Conservation (phyloP, 352 stramenopile genomes). For the Pythium rishiriense region DNA sequence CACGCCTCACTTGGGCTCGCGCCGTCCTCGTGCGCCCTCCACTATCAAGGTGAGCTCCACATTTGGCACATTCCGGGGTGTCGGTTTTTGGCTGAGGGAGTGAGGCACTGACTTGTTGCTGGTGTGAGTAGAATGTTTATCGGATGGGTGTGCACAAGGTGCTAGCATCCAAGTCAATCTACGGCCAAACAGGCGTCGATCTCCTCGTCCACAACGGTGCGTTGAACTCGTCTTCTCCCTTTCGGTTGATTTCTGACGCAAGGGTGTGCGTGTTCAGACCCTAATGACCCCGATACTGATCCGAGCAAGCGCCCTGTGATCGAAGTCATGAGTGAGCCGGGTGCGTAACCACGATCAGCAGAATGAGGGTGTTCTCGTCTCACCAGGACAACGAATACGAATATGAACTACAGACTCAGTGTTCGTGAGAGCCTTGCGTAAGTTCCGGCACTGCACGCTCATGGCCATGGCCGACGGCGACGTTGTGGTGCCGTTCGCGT, state of each 20-base stretch:
- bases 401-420: constrained; percentile 37
- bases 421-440: constrained; percentile 54
- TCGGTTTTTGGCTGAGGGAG: no score
- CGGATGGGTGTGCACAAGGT: constrained; percentile 74
- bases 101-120: neutral
- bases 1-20: constrained; percentile 76
- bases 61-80: neutral
- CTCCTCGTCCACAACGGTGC: constrained; percentile 44
- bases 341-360: constrained; percentile 23
- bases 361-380: no score
- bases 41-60: constrained; percentile 55
- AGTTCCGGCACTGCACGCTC: constrained; percentile 61
- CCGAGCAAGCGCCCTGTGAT: constrained; percentile 38
- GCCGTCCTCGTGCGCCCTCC: constrained; percentile 56
- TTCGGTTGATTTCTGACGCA: neutral
- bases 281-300: constrained; percentile 9
- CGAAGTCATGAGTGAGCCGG: constrained; percentile 62
- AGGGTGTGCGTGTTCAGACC: constrained; percentile 12
- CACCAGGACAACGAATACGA: no score
- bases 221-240: neutral
- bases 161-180: constrained; percentile 57
- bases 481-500: constrained; percentile 69
- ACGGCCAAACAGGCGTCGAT: constrained; percentile 75
- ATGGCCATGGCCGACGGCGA: constrained; percentile 80
- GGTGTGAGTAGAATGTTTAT: constrained; percentile 53